Evolutionary conservation across 352 stramenopile genomes (phyloP), one percentile per base, ranked within the genome.

Genomic region (Pythium sp.): DNA sequence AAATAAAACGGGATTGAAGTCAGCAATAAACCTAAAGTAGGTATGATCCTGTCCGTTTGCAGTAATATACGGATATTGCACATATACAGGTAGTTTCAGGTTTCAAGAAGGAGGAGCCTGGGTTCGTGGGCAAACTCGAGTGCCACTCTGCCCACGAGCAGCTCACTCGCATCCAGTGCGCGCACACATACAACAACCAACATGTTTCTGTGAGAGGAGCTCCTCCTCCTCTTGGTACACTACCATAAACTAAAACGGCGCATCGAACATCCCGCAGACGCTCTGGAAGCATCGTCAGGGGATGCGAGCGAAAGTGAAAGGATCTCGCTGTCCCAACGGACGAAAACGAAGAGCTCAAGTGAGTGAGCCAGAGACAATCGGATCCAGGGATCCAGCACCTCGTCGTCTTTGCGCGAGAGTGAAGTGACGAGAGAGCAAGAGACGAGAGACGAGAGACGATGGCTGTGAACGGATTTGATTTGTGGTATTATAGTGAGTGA

Each of bases 381-480:
- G n/a, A 49, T 49, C 26, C 41, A 38, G 24, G 51, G 3, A 38
- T 58, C 54, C 54, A 15, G 26, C 9, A 32, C 38, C 49, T 56
- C 9, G 49, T 56, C 49, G 49, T 30, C 5, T 51, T n/a, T 51
- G 43, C 43, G 11, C 15, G 18, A 2, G 43, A 51, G 54, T 58
- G 12, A 20, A 46, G 56, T 61, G 56, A 60, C 55, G 55, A 61
- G 32, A 30, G 30, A n/a, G 14, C 14, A 18, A 47, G 30, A 30
- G n/a, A 49, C 20, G 24, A 28, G n/a, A n/a, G n/a, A 47, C 14
- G 3, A 47, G 30, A 30, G n/a, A 49, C 20, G 24, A 28, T 32
- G 6, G 8, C 1, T 15, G 56, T n/a, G 56, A 12, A 62, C 56
- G 56, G 56, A 62, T 62, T 47, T 62, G 56, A 62, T 62, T 62